Base-by-base conservation (phyloP, 2,329 filamentous ascomycete genomes). In the Microsporum canis region DNA sequence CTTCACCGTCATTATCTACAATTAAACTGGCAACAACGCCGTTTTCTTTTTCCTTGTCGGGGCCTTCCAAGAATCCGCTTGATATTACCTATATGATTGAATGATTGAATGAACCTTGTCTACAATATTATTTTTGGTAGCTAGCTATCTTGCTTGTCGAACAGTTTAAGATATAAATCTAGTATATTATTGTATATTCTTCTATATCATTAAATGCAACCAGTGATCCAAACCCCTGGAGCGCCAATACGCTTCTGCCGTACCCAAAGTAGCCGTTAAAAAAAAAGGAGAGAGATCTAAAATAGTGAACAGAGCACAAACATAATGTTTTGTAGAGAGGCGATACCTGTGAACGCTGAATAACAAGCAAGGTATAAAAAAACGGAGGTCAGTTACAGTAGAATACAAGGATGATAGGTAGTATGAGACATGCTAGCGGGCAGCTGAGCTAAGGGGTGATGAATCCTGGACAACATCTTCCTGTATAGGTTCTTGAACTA, bases 41-140 rank as follows among this genome's bases (percentile, higher is more conserved):
- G 14, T 55, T 55, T 36, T 14, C 31, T 36, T 55, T 36, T 5
- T 55, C 51, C 51, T 55, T 55, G 31, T 55, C 51, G 51, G 51
- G 51, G 36, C 23, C 12, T 34, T 55, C 33, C 3, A 31, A 36
- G 14, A 55, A 55, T 34, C 17, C 12, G 14, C 29, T 17, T 38
- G 10, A 55, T 55, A 55, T 34, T 17, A 55, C 6, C n/a, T 55
- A 55, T 4, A 55, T 36, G 51, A 55, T 12, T 55, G 51, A 55
- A 55, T 31, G 51, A 55, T 34, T 55, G 51, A 55, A 55, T 55
- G 51, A 47, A 55, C 31, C 49, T 55, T 55, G 36, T 36, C 51
- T 55, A 36, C 45, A 51, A 31, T 51, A 51, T 51, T 5, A 14
- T 51, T 51, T 31, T 29, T 31, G 8, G 10, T 51, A 10, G 23